Evolutionary conservation across 441 rosid species (phyloP).

Genomic region (Isatis lusitanica): DNA sequence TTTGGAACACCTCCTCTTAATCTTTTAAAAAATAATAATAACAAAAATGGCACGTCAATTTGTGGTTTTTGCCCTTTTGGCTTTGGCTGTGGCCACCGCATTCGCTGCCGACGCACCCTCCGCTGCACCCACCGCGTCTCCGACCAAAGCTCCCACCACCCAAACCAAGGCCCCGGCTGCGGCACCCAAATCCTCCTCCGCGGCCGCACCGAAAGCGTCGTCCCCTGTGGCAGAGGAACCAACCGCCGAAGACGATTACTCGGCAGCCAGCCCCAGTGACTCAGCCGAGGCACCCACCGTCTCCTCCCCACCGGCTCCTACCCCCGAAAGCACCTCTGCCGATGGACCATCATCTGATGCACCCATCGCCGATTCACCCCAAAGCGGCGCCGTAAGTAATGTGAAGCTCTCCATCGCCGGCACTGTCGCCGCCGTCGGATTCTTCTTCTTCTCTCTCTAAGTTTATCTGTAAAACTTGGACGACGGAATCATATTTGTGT

Average conservation of each 20-base stretch:
- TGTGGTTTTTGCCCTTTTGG: conserved; percentile 49
- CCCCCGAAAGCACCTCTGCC: conserved; percentile 29
- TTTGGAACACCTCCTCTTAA: conserved; percentile 25
- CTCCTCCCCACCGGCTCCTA: conserved; percentile 36
- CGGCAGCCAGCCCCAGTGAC: conserved; percentile 22
- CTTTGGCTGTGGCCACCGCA: conserved; percentile 49
- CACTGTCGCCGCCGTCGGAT: conserved; percentile 27
- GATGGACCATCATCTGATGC: conserved; percentile 32
- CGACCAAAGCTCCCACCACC: conserved; percentile 28
- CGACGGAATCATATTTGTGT: conserved; percentile 12
- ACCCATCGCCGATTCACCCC: conserved; percentile 29
- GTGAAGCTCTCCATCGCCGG: conserved; percentile 34
- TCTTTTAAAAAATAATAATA: background rate
- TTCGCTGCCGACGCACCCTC: conserved; percentile 53
- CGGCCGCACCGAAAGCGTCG: conserved; percentile 28
- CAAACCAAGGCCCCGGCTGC: conserved; percentile 32
- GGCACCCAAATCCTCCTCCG: conserved; percentile 27
- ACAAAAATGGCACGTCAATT: conserved; percentile 63
- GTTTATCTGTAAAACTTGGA: background rate
- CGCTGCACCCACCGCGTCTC: conserved; percentile 38
- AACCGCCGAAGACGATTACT: conserved; percentile 29
- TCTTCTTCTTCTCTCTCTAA: conserved; percentile 35
- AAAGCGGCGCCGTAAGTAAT: conserved; percentile 4
- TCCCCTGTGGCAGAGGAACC: conserved; percentile 38
- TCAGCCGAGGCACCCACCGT: conserved; percentile 26